These are phyloP conservation scores for Ceratocystis colombiana DNA, from an alignment of 2,329 filamentous ascomycete genomes.

Conservation along the genomic window DNA sequence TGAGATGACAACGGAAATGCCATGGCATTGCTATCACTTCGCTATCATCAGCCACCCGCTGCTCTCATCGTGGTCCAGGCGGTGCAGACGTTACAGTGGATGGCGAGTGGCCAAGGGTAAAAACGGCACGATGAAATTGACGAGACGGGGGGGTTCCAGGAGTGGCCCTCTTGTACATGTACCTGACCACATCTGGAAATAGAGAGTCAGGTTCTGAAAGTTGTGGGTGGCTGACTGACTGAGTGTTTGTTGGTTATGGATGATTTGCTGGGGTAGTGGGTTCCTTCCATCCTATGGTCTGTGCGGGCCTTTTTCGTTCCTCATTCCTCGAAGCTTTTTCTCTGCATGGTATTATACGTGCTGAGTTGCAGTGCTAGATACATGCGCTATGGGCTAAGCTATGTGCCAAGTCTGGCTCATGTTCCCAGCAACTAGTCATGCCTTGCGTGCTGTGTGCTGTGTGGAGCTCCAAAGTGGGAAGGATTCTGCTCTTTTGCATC, in stretches of 20 bases:
- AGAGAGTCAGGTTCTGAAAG: constrained; percentile 25
- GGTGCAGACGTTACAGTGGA: no score
- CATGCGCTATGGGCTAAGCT: neutral
- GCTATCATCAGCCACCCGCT: no score
- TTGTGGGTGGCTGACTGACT: constrained; percentile 13
- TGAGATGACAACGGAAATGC: no score
- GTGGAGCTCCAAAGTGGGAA: constrained; percentile 10
- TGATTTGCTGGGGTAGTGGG: constrained; percentile 12
- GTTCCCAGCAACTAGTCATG: neutral
- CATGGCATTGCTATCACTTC: no score
- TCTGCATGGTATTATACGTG: neutral
- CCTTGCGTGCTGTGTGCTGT: neutral
- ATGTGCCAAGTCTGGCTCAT: constrained; percentile 6
- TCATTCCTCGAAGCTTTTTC: neutral
- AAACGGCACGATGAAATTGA: no score
- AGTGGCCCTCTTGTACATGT: constrained; percentile 24
- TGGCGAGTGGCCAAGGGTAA: no score
- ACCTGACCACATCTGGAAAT: no score
- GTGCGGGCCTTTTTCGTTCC: constrained; percentile 11
- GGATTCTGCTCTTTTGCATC: constrained; percentile 6
- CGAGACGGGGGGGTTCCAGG: neutral
- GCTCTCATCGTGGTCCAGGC: no score
- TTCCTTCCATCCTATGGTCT: constrained; percentile 9
- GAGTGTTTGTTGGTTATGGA: neutral
- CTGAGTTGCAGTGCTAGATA: neutral